Evolutionary conservation across 176 grass and related monocot genomes (phyloP), one percentile per base, ranked within the genome.

Genomic region (Cenchrus purpureus): DNA sequence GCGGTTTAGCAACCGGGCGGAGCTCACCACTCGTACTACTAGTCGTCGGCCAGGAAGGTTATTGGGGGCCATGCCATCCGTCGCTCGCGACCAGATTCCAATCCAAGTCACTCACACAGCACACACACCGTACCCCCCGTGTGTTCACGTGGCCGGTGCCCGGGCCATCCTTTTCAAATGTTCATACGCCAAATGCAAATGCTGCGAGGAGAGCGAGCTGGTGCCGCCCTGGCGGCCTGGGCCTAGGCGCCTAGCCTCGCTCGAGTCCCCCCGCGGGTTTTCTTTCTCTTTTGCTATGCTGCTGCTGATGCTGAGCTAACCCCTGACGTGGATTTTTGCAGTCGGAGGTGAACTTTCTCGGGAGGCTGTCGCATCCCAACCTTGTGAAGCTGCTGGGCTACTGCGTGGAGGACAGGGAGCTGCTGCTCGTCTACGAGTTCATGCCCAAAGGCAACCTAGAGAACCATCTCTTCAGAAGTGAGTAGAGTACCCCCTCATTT

Each of bases 381-480:
- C 88, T 95, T 51, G 93, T 95, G 67, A 86, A 71, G 68, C 90
- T 95, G 79, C 81, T 95, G 72, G 93, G 93, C 52, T 95, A 95
- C 45, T 95, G 93, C 82, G 56, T 87, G 73, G 93, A 95, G 84
- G 88, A 92, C 50, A 81, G 29, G 56, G 93, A 95, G 79, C 93
- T 95, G 1, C 68, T 95, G 42, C 93, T 95, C 59, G 93, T 92
- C 51, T 95, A 95, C 82, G 94, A 95, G 82, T 85, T 84, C 85
- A 95, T 95, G 94, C 80, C 88, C 69, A 95, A 80, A 58, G 94
- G 91, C 55, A 95, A 84, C 86, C 71, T 95, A 54, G 94, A 89
- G 73, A 91, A 93, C 57, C 94, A 95, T 84, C 94, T 95, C 54
- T 93, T 95, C 73, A 91, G 88, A 91, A 95, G 94, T 95, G 62